Evolutionary conservation across 2,329 filamentous ascomycete species (phyloP).

Genomic region (Alternaria solani): DNA sequence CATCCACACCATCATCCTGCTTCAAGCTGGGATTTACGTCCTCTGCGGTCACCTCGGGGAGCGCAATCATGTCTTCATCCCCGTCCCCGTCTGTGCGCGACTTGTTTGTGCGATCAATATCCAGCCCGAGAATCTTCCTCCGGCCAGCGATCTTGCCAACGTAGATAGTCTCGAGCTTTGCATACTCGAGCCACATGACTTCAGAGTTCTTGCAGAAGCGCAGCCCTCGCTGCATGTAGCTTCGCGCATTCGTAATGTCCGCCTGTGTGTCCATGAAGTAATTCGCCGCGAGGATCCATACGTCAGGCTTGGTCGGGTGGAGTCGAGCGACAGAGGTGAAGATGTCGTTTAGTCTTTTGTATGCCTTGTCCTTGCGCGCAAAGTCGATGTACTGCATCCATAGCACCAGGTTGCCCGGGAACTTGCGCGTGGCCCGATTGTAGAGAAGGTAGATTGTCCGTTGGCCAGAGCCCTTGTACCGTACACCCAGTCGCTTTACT

Average conservation of each 20-base stretch:
- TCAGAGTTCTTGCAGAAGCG: conserved; percentile 83
- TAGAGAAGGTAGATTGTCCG: conserved; percentile 88
- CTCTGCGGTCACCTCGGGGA: conserved; percentile 68
- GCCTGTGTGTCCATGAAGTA: conserved; percentile 78
- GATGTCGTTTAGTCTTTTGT: conserved; percentile 67
- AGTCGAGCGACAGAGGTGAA: conserved; percentile 77
- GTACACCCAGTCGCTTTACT: conserved; percentile 80
- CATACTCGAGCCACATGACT: conserved; percentile 87
- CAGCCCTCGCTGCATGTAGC: conserved; percentile 87
- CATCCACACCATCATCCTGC: conserved; percentile 59
- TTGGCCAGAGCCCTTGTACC: conserved; percentile 74
- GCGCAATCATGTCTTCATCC: conserved; percentile 61
- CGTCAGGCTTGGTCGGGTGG: conserved; percentile 80
- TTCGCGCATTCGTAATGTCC: conserved; percentile 86
- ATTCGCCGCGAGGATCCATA: conserved; percentile 87
- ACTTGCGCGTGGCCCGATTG: conserved; percentile 83
- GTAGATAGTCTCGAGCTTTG: conserved; percentile 91
- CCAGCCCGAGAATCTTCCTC: conserved; percentile 71
- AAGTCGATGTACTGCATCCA: conserved; percentile 94
- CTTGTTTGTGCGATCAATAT: conserved; percentile 54
- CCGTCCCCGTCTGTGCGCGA: conserved; percentile 57
- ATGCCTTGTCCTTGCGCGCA: conserved; percentile 70
- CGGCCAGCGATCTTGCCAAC: conserved; percentile 80
- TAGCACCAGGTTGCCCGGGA: conserved; percentile 79
- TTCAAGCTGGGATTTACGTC: conserved; percentile 65